Evolutionary conservation across 2,329 filamentous ascomycete species (phyloP), one percentile per base, ranked within the genome.

Genomic region (Mycocentrospora acerina): DNA sequence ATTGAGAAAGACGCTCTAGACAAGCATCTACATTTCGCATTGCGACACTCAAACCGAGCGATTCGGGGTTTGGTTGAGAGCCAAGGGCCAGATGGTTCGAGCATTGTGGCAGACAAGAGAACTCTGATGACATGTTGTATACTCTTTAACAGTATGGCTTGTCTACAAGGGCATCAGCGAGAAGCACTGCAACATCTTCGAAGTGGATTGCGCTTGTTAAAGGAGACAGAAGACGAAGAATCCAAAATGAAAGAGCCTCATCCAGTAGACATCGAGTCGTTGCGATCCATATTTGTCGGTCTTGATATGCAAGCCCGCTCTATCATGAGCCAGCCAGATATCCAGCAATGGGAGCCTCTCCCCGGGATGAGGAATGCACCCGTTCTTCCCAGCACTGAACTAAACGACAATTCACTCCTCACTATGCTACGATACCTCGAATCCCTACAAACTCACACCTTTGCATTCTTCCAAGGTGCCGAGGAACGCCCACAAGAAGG

Each of bases 71-170:
- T 64, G 5, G 19, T 64, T 2, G 42, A 41, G 24, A 35, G 55
- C 6, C 44, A 40, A 11, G 39, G 34, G 2, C 27, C 29, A 1
- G 16, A 24, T 3, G 29, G 35, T 8, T 37, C 19, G 7, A 46
- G 30, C 6, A 25, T 19, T 12, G 37, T 47, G 14, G 35, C 38
- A 6, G 52, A 64, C 9, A 64, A 51, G 35, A 38, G 63, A 14
- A 59, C 56, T 14, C 35, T 63, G 18, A 57, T 66, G 56, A 59
- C 60, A 15, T 57, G 49, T 15, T 59, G 56, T 28, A 44, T 66
- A 6, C 37, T 66, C 2, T 64, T 64, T 40, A 50, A 53, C 33
- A 63, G 49, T 35, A 51, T 64, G 42, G 55, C 57, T 10, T 62
- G 59, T 28, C 49, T 66, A 3, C 60, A 66, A 40, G 59, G 60